Percentiles rank a stretch among this genome's conserved stretches.
Evolutionary conservation across 345 rosid species (phyloP).

Genomic region (Brassica carinata): DNA sequence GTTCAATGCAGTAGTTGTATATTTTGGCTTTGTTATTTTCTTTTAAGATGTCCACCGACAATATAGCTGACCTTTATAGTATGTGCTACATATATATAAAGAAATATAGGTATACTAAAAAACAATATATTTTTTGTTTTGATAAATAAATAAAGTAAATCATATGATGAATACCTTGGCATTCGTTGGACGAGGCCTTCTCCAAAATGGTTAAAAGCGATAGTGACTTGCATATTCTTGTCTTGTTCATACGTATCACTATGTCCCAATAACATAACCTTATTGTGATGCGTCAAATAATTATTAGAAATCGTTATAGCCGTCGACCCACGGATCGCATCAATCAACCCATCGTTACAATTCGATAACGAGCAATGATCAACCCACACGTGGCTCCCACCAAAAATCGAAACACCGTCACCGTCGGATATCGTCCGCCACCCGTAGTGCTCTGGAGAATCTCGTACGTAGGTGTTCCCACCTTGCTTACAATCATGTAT

Average conservation of each 20-base stretch:
- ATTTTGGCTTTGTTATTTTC: neutral
- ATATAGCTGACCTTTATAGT: constrained; percentile 16
- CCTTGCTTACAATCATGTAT: constrained; percentile 86
- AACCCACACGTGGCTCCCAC: constrained; percentile 81
- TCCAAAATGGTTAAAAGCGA: constrained; percentile 84
- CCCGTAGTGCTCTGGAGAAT: constrained; percentile 69
- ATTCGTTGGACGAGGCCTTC: constrained; percentile 88
- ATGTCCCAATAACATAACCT: constrained; percentile 80
- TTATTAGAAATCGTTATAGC: constrained; percentile 82
- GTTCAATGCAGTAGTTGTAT: constrained; percentile 7
- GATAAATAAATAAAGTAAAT: neutral
- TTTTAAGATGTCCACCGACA: constrained; percentile 24
- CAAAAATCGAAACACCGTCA: constrained; percentile 78
- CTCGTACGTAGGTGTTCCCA: constrained; percentile 71
- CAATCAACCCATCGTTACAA: constrained; percentile 71
- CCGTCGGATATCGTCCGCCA: constrained; percentile 80
- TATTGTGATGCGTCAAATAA: constrained; percentile 78
- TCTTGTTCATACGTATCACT: constrained; percentile 66
- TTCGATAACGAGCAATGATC: constrained; percentile 77
- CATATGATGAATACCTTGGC: constrained; percentile 58
- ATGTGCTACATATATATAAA: neutral
- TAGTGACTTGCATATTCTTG: constrained; percentile 89
- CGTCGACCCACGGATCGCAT: constrained; percentile 73
- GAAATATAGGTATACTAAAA: too few species aligned
- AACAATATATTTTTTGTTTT: neutral